Evolutionary conservation across 78 protist species (phyloP), one percentile per base, ranked within the genome.

Genomic region (Diacronema lutheri): DNA sequence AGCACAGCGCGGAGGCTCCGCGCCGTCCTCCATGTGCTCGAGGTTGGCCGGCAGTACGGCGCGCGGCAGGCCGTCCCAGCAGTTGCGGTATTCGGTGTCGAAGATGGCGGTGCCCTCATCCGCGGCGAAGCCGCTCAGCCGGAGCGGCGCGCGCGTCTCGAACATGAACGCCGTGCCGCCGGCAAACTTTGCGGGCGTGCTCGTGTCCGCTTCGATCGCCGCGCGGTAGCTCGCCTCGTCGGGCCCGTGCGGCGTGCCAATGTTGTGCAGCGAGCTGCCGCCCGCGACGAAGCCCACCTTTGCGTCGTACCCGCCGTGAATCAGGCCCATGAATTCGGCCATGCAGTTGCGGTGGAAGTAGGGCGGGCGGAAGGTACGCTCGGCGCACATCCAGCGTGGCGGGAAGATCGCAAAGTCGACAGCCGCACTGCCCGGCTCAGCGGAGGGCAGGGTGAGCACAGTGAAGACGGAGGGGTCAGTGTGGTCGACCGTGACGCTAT

Each of bases 181-280:
- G 46, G 86, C 87, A 38, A 90, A 88, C n/a, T 37, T 44, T 10
- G 16, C 16, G 55, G 19, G 65, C 66, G 40, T 92, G 96, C 61
- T 66, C 38, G 86, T 46, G 46, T 46, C 85, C 12, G 83, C 82
- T 29, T 23, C 57, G 37, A 68, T 31, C 4, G 97, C 99, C 29
- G 46, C 83, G 29, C 76, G 77, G 56, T 88, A 95, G 26, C 92
- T 83, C 7, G 79, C 88, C 4, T 77, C 72, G 64, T 95, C 99
- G 14, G 99, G 99, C 37, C 99, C 99, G 80, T 97, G 99, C n/a
- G 96, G 95, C 25, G 94, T 88, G 96, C 92, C 92, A 61, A 87
- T 88, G 58, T 74, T 56, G 89, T 95, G 97, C 61, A 95, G 90
- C 11, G 92, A 81, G 33, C 80, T 90, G 23, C 92, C 92, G 19